These are phyloP conservation scores for Saccharomycopsis oosterbeekiorum DNA, from an alignment of 805 yeast genomes.

Conservation along the genomic window DNA sequence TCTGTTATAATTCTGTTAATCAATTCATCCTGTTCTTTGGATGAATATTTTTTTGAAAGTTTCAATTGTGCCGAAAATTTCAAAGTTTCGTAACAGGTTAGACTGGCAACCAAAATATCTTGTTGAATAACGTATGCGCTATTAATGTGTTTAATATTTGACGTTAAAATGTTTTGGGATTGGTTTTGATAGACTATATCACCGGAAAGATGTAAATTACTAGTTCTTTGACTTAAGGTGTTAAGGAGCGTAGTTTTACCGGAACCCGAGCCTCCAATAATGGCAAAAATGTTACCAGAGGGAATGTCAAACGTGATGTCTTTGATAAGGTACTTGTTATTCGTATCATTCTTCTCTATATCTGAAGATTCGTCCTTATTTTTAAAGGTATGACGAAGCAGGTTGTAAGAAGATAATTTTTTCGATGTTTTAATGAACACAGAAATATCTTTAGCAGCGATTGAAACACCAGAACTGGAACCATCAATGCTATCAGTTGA, in stretches of 20 bases:
- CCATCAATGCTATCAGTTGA: not conserved
- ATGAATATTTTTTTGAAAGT: constrained; percentile 38
- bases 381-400: not conserved
- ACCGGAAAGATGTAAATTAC: constrained; percentile 5
- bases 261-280: constrained; percentile 81
- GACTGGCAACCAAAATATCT: constrained; percentile 59
- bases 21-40: constrained; percentile 35
- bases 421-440: not conserved
- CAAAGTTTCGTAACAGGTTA: constrained; percentile 65
- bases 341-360: not conserved
- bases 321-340: constrained; percentile 2
- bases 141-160: constrained; percentile 24
- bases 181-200: constrained; percentile 6
- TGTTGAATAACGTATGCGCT: constrained; percentile 68
- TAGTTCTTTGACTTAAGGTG: constrained; percentile 44
- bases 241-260: constrained; percentile 79
- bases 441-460: not conserved
- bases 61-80: constrained; percentile 62
- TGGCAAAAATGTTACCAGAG: constrained; percentile 59
- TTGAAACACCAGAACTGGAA: not conserved
- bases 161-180: not conserved
- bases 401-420: not conserved
- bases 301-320: constrained; percentile 47
- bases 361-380: not conserved
- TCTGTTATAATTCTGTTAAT: constrained; percentile 54